Percentiles rank a stretch among this genome's conserved stretches.
These are phyloP conservation scores for Tetrapisispora fleetii DNA, from an alignment of 805 yeast genomes.

Conservation along the genomic window DNA sequence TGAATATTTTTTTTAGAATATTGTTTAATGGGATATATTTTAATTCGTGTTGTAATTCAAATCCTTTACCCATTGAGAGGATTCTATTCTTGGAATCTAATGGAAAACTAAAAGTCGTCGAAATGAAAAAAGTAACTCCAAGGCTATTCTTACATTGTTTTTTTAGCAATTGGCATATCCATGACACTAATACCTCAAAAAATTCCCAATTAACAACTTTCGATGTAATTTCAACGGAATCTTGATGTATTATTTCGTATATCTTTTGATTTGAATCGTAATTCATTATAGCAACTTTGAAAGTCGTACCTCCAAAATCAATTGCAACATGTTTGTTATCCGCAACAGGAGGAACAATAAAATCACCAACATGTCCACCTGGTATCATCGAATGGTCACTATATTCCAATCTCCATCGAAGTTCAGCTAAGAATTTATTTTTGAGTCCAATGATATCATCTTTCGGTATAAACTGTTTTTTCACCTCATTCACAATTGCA, in stretches of 20 bases:
- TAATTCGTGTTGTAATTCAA: constrained; percentile 35
- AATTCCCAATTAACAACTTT: constrained; percentile 13
- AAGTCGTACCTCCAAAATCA: constrained; percentile 24
- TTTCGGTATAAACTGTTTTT: constrained; percentile 7
- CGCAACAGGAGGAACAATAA: background rate
- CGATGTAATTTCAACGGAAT: constrained; percentile 7
- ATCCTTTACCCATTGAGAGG: constrained; percentile 54
- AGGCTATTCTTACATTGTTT: constrained; percentile 7
- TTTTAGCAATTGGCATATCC: constrained; percentile 7
- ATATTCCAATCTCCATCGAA: constrained; percentile 9
- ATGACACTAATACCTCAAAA: constrained; percentile 12
- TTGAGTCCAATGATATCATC: constrained; percentile 8
- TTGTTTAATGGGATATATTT: constrained; percentile 33
- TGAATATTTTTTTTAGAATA: constrained; percentile 32
- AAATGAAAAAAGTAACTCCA: constrained; percentile 18
- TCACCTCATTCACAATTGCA: constrained; percentile 3
- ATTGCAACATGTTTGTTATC: constrained; percentile 9
- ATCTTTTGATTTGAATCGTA: constrained; percentile 6
- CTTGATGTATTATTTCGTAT: constrained; percentile 7
- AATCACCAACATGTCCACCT: background rate
- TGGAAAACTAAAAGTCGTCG: constrained; percentile 28
- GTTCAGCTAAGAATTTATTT: constrained; percentile 9
- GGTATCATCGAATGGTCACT: constrained; percentile 19
- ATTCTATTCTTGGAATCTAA: constrained; percentile 29
- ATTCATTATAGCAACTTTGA: constrained; percentile 17